Base-by-base conservation (phyloP, 441 rosid genomes). In the Gossypium gossypioides region DNA sequence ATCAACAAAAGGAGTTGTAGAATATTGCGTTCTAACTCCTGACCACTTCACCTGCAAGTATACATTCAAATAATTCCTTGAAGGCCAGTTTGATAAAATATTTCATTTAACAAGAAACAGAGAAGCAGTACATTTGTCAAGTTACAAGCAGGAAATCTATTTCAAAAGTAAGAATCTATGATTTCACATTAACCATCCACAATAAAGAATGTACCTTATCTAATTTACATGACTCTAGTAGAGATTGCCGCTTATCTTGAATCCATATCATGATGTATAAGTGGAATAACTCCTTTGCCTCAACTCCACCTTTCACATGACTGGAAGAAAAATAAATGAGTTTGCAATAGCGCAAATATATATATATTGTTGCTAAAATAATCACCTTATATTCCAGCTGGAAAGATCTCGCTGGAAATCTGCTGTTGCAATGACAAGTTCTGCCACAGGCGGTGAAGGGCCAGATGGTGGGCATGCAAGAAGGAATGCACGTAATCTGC, bases 391-490 rank as follows among this genome's bases (percentile, higher is more conserved):
- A 75, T 81, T 85, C 97, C 97, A 95, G 85, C 83, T 81, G 74
- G 88, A 80, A 81, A 95, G 90, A 78, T 95, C 99, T 76, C 91
- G 87, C 79, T 95, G 97, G 85, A 95, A 95, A 83, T 95, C 99
- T 63, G 91, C 86, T 62, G 97, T 86, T 65, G 97, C 99, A 81
- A 92, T 81, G 64, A 94, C 91, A 60, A 94, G 97, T 79, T 94
- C 97, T 46, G 89, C 90, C 54, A 94, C 99, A 67, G 88, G 89
- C 68, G 87, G 86, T 63, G 96, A 86, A 76, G 99, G 99, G 71
- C 99, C 91, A 46, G 99, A 81, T 75, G 99, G 99, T 10, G 99
- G 99, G 70, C 96, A 90, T 37, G 99, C 91, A 71, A 91, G 88
- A 34, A 94, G 92, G 75, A 94, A 94, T 68, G 92, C 84, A 34